Evolutionary conservation across 495 filamentous ascomycete genomes (phyloP).

Genomic region (Coniosporium apollinis): DNA sequence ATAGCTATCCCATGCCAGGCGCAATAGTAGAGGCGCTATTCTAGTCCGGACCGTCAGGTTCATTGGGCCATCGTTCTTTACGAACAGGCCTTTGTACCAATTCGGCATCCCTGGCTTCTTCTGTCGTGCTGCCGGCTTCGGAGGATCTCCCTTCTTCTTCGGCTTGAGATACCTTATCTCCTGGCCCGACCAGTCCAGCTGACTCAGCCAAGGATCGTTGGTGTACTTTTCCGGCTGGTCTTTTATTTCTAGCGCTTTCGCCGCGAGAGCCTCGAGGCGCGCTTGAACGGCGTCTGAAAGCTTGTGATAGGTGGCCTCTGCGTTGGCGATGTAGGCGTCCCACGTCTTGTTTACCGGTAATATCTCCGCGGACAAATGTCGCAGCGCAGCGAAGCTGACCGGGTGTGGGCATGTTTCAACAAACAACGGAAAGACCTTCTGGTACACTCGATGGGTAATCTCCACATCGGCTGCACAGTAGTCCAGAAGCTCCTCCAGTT

Average conservation of each 20-base stretch:
- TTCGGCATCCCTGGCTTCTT: conserved; percentile 88
- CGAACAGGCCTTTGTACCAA: conserved; percentile 89
- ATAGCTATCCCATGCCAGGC: conserved; percentile 73
- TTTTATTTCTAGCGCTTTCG: conserved; percentile 61
- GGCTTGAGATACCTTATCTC: conserved; percentile 81
- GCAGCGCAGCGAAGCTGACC: conserved; percentile 86
- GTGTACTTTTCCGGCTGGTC: conserved; percentile 44
- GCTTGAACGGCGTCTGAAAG: conserved; percentile 60
- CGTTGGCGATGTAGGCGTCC: conserved; percentile 62
- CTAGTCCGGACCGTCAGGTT: conserved; percentile 74
- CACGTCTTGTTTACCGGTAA: conserved; percentile 78
- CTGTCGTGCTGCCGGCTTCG: conserved; percentile 61
- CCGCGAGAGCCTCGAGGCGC: conserved; percentile 50
- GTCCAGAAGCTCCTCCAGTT: conserved; percentile 68
- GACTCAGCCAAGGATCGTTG: conserved; percentile 75
- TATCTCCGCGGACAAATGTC: conserved; percentile 83
- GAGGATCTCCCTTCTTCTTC: conserved; percentile 68
- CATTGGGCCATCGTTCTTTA: conserved; percentile 43
- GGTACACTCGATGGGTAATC: conserved; percentile 82
- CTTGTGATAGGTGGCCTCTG: conserved; percentile 69
- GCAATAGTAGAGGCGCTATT: conserved; percentile 72
- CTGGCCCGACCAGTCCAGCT: conserved; percentile 92
- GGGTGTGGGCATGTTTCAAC: conserved; percentile 83
- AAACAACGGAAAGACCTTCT: conserved; percentile 79
- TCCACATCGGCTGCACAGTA: conserved; percentile 95